Evolutionary conservation across 371 early-diverging fungal species (phyloP), one percentile per base, ranked within the genome.

Genomic region (Mucor circinelloides): DNA sequence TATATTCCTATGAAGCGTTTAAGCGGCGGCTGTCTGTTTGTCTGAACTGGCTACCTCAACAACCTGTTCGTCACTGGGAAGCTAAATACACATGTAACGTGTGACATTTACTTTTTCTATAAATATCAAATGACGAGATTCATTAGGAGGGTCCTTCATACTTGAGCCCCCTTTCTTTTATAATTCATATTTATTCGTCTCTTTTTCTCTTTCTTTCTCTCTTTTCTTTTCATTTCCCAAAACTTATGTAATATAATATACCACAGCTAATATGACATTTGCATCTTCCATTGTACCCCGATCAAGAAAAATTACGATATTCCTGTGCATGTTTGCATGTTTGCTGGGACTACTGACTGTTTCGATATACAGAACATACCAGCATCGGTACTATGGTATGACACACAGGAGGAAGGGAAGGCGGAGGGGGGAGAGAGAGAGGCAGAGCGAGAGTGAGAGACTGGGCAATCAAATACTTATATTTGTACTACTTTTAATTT

Each of bases 311-410:
- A 46, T 58, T 19, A 31, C 58, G 27, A 10, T 57, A 3, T 15
- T 65, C n/a, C 46, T 40, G 48, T 44, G 44, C 25, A 32, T 46
- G n/a, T 17, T 50, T 46, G 65, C 58, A 28, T 44, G 58, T 25
- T 17, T 57, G 27, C 32, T 58, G 21, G 58, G 58, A 12, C 15
- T 65, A 1, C 9, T 65, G 19, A 34, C 34, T 1, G 6, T 65
- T n/a, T 58, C 58, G 10, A 60, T 44, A 40, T n/a, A 28, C n/a
- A 60, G 44, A 60, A 60, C 60, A 17, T 60, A 60, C n/a, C 40
- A 60, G 3, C 40, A 38, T 40, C 44, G 38, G 15, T 21, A 40
- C 7, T 17, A 36, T 25, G 36, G 36, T 59, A 59, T 13, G 8
- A 7, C 9, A 7, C 23, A 2, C 17, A 32, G 6, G 6, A n/a